Percentiles rank a stretch among this genome's conserved stretches.
Conservation (phyloP, 2,329 filamentous ascomycete genomes). For the Dothideomycetidae sp. region DNA sequence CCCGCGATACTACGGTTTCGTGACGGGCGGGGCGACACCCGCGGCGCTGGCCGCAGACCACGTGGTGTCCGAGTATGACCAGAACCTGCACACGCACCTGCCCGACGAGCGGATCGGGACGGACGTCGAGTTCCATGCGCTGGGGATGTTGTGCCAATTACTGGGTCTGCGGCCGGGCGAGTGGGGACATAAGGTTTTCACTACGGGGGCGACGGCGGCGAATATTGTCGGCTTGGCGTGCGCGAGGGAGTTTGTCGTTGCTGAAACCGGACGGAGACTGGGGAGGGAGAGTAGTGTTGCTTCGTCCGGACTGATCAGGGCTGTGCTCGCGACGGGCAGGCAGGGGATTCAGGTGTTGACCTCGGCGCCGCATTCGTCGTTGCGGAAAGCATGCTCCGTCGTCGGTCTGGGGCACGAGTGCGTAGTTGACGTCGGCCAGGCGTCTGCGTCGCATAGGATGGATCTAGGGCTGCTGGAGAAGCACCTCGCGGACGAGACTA, state of each 20-base stretch:
- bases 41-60: constrained; percentile 72
- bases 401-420: constrained; percentile 60
- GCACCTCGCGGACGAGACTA: constrained; percentile 37
- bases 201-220: constrained; percentile 56
- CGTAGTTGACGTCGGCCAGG: constrained; percentile 46
- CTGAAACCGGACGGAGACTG: constrained; percentile 26
- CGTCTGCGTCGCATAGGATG: constrained; percentile 50
- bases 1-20: constrained; percentile 72
- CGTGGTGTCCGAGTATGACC: constrained; percentile 65
- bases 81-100: constrained; percentile 74
- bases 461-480: constrained; percentile 52
- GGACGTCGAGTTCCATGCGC: constrained; percentile 57
- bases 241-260: constrained; percentile 55
- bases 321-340: constrained; percentile 50
- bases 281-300: constrained; percentile 38
- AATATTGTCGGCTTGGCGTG: constrained; percentile 53
- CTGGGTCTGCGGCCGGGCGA: constrained; percentile 41
- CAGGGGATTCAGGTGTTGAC: constrained; percentile 62
- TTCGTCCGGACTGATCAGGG: constrained; percentile 53
- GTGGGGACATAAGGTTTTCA: constrained; percentile 66
- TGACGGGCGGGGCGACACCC: constrained; percentile 68
- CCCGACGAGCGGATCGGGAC: constrained; percentile 62
- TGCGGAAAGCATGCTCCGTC: constrained; percentile 69
- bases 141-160: constrained; percentile 55
- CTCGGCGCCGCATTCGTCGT: constrained; percentile 68